Evolutionary conservation across 2,329 filamentous ascomycete genomes (phyloP), one percentile per base, ranked within the genome.

Genomic region (Proliferodiscus dingleyae): DNA sequence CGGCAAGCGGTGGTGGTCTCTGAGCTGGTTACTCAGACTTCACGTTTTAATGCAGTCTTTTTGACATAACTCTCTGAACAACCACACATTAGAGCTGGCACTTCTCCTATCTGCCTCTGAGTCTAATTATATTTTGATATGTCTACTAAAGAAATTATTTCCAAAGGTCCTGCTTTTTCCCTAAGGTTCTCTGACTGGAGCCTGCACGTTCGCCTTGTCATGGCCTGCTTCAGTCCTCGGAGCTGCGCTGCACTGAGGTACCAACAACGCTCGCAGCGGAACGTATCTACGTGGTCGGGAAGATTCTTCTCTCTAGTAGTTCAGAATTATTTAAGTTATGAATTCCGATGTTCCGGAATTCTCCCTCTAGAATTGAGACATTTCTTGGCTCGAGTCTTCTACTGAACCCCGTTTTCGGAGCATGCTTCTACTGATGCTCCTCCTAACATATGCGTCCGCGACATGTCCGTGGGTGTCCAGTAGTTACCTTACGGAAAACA

Each of bases 391-490:
- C 47, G 43, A 52, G 47, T 50, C 37, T 49, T 49, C 47, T 52
- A 46, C 45, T 41, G 47, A 37, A 47, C 49, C 50, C 53, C 53
- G 53, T 51, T 47, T 47, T 55, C 54, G 52, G 53, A 53, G 46
- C 15, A 29, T 10, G 37, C 39, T 49, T 44, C 38, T 54, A 28
- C 37, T 41, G 28, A 24, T 46, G n/a, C 37, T 34, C 13, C 32
- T 34, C 32, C 32, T 34, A 34, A n/a, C n/a, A n/a, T n/a, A n/a
- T n/a, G n/a, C n/a, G n/a, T n/a, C n/a, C n/a, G n/a, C n/a, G n/a
- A n/a, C n/a, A n/a, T n/a, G n/a, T n/a, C n/a, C n/a, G n/a, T n/a
- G n/a, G n/a, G n/a, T n/a, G n/a, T n/a, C n/a, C n/a, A n/a, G n/a
- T n/a, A n/a, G n/a, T n/a, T n/a, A n/a, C 16, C n/a, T 11, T 8